phyloP scores from a whole-genome alignment of 2,329 filamentous ascomycete species.

The Rhynchosporium agropyri region DNA sequence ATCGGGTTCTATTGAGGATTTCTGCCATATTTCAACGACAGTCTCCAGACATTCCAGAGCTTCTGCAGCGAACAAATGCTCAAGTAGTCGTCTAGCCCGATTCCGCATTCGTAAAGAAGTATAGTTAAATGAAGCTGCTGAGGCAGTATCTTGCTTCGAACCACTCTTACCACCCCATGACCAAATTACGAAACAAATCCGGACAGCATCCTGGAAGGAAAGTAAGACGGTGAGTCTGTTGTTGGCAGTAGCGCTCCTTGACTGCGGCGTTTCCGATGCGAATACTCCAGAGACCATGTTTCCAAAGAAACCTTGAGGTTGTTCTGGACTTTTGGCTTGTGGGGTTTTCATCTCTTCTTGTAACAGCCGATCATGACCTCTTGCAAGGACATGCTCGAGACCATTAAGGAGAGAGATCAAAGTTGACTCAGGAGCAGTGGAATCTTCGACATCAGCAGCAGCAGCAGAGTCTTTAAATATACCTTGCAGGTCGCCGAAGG shows the following conservation, averaged over 20 bases:
- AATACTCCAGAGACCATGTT: conserved; percentile 95
- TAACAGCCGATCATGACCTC: conserved; percentile 80
- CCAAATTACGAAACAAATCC: conserved; percentile 93
- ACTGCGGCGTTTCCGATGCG: conserved; percentile 72
- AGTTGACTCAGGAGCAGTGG: conserved; percentile 66
- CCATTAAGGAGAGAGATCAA: conserved; percentile 88
- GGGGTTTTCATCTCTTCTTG: conserved; percentile 72
- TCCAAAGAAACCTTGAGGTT: conserved; percentile 85
- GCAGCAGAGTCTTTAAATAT: conserved; percentile 57
- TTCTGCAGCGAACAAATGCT: conserved; percentile 91
- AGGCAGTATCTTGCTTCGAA: conserved; percentile 63
- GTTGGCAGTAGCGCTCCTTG: conserved; percentile 86
- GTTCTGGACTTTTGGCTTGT: conserved; percentile 75
- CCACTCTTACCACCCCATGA: conserved; percentile 79
- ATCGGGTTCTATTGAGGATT: conserved; percentile 50
- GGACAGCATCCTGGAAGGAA: conserved; percentile 95
- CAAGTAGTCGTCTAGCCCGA: conserved; percentile 80
- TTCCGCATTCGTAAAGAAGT: conserved; percentile 91
- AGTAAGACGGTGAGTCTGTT: conserved; percentile 89
- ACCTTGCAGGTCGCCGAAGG: conserved; percentile 70
- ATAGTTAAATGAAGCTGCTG: conserved; percentile 82
- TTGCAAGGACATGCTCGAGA: conserved; percentile 85
- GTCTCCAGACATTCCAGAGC: conserved; percentile 93
- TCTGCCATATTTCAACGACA: conserved; percentile 80
- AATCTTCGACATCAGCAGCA: conserved; percentile 27